These are phyloP conservation scores for Ministeria vibrans DNA, from an alignment of 78 protist species.

Conservation along the genomic window DNA sequence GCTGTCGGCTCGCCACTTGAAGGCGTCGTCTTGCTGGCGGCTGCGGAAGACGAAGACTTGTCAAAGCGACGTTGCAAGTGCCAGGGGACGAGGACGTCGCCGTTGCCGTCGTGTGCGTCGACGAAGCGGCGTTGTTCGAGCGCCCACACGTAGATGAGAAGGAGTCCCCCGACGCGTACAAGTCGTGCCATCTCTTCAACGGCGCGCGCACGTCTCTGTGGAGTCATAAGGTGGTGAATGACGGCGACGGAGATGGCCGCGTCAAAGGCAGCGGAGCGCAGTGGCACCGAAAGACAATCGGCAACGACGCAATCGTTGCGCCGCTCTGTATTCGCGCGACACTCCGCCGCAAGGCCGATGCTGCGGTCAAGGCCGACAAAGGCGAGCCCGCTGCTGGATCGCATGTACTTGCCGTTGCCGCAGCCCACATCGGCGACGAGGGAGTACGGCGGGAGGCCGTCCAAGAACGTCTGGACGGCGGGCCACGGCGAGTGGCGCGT, in stretches of 20 bases:
- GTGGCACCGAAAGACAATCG: constrained; percentile 24
- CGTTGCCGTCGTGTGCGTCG: neutral
- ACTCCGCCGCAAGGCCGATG: neutral
- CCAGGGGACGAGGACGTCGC: constrained; percentile 34
- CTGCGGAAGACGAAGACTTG: neutral
- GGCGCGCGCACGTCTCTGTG: constrained; percentile 20
- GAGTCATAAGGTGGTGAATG: constrained; percentile 50
- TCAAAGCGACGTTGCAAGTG: neutral
- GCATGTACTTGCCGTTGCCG: constrained; percentile 62
- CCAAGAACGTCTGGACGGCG: constrained; percentile 25
- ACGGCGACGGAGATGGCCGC: constrained; percentile 54
- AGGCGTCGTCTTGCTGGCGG: neutral
- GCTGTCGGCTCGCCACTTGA: neutral
- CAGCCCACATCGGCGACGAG: constrained; percentile 57
- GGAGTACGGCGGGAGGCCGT: neutral
- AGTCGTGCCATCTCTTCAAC: constrained; percentile 36
- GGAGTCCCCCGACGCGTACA: constrained; percentile 24
- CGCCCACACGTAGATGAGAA: constrained; percentile 50
- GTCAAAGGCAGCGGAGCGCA: constrained; percentile 1
- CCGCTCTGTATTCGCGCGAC: neutral
- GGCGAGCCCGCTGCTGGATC: too few relatives aligned
- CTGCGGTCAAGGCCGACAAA: neutral
- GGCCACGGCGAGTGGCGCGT: constrained; percentile 62
- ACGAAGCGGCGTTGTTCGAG: constrained; percentile 4
- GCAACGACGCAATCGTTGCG: neutral